Conservation (phyloP, 1,284 basidiomycete species). For the Meira nashicola region DNA sequence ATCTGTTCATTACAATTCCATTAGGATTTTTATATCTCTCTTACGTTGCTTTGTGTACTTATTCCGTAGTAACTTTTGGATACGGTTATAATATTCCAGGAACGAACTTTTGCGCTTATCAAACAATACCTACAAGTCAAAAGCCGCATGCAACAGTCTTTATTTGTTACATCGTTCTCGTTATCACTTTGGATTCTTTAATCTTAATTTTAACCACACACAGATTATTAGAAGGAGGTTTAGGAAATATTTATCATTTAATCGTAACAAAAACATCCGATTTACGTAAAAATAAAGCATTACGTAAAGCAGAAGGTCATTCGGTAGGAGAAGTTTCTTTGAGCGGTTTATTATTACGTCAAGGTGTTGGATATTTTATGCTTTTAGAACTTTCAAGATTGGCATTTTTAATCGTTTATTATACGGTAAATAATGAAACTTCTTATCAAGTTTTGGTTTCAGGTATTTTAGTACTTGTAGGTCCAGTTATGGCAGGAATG, state of each 20-base stretch:
- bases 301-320: neutral
- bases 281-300: neutral
- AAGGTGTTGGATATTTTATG: neutral
- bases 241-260: neutral
- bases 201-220: neutral
- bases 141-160: neutral
- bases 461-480: neutral
- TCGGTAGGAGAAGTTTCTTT: neutral
- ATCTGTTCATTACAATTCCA: neutral
- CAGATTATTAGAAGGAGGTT: neutral
- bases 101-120: neutral
- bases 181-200: neutral
- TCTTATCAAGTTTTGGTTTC: neutral
- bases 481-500: neutral
- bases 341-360: neutral
- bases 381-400: constrained; percentile 1
- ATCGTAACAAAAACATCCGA: neutral
- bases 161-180: neutral
- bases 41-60: neutral
- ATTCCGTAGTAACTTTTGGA: neutral
- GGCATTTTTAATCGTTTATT: constrained; percentile 4
- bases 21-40: neutral
- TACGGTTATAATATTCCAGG: neutral
- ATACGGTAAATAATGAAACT: neutral
- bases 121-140: neutral